Conservation (phyloP, 1,139 yeast genomes). For the Kurtzmaniella quercitrusa region DNA sequence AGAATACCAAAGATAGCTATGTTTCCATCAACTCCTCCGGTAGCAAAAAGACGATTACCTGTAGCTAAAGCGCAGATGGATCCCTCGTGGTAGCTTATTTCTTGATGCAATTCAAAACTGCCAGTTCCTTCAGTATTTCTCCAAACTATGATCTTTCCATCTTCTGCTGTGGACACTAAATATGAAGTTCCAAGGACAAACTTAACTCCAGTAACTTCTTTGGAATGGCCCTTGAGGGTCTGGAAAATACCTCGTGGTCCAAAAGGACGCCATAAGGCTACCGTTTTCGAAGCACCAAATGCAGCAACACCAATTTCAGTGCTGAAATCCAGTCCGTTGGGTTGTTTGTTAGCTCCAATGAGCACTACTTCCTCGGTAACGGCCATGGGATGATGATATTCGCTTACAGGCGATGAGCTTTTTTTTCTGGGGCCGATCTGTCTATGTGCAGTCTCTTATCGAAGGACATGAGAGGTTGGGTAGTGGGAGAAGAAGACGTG, state of each 20-base stretch:
- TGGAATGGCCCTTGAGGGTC: slow-evolving; percentile 57
- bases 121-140: slow-evolving; percentile 14
- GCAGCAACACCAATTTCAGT: slow-evolving; percentile 46
- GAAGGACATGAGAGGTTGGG: background rate
- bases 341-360: slow-evolving; percentile 76
- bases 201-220: slow-evolving; percentile 55
- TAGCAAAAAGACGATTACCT: slow-evolving; percentile 36
- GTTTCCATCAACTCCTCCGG: slow-evolving; percentile 68
- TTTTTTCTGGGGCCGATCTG: background rate
- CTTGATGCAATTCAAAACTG: slow-evolving; percentile 25
- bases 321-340: slow-evolving; percentile 61
- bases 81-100: slow-evolving; percentile 34
- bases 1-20: slow-evolving; percentile 48
- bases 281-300: slow-evolving; percentile 69
- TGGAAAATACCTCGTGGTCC: slow-evolving; percentile 43
- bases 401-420: background rate
- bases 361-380: slow-evolving; percentile 53
- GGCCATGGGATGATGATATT: background rate
- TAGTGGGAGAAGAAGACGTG: background rate
- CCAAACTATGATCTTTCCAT: slow-evolving; percentile 63
- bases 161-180: slow-evolving; percentile 66
- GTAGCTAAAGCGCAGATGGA: slow-evolving; percentile 50
- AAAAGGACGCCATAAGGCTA: slow-evolving; percentile 73
- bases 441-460: background rate
- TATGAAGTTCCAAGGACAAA: slow-evolving; percentile 46